phyloP scores from a whole-genome alignment of 2,329 filamentous ascomycete species.

The Biscogniauxia marginata region DNA sequence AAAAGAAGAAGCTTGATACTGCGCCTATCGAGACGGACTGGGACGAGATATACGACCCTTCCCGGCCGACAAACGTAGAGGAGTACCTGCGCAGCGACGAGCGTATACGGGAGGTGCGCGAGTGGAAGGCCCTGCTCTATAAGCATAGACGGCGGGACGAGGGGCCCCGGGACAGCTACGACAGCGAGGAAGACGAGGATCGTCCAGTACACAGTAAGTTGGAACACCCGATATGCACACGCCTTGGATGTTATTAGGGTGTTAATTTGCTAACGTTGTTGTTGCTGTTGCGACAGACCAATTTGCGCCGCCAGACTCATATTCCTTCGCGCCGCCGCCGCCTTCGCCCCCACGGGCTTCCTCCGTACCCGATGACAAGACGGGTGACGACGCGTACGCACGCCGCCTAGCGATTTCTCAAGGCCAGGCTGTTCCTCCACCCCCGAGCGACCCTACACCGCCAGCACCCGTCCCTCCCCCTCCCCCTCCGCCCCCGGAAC shows the following conservation, averaged over 20 bases:
- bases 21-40: constrained; percentile 67
- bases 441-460: constrained; percentile 22
- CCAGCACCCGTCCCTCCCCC: constrained; percentile 32
- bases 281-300: constrained; percentile 40
- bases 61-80: constrained; percentile 77
- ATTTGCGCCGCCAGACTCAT: constrained; percentile 59
- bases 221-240: background rate
- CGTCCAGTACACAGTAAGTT: constrained; percentile 35
- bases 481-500: constrained; percentile 38
- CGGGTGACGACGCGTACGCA: constrained; percentile 68
- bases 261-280: constrained; percentile 13
- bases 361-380: constrained; percentile 54
- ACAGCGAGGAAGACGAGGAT: constrained; percentile 35
- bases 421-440: constrained; percentile 29
- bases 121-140: constrained; percentile 84
- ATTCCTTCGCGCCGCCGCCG: constrained; percentile 57
- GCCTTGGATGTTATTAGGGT: background rate
- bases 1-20: constrained; percentile 67
- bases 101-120: constrained; percentile 72
- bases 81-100: constrained; percentile 85
- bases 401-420: constrained; percentile 60
- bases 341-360: constrained; percentile 45
- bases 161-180: constrained; percentile 38
- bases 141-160: constrained; percentile 59
- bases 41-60: constrained; percentile 88